Evolutionary conservation across 2,329 filamentous ascomycete genomes (phyloP).

Genomic region (Aspergillus pseudoterreus): DNA sequence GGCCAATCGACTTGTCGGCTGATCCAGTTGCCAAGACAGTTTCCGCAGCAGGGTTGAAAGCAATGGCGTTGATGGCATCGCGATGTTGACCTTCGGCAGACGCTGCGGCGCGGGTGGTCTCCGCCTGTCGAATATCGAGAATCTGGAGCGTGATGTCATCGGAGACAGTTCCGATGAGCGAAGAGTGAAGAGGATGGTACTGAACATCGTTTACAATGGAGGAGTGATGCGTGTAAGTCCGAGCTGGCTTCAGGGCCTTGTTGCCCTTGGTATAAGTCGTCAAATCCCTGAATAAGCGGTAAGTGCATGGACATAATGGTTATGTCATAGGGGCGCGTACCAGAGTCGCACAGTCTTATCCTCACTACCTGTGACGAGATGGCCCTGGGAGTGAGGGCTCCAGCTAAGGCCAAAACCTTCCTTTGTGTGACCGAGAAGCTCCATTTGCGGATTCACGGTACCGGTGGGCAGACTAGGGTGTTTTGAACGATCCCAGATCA

Average conservation of each 20-base stretch:
- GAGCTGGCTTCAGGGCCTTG: conserved; percentile 65
- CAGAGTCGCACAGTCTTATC: conserved; percentile 89
- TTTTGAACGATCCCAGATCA: conserved; percentile 95
- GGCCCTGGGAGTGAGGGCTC: conserved; percentile 79
- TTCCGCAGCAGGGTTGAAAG: conserved; percentile 91
- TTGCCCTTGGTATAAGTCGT: conserved; percentile 68
- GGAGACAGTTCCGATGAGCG: conserved; percentile 87
- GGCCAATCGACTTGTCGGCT: conserved; percentile 87
- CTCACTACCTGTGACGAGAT: conserved; percentile 84
- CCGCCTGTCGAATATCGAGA: conserved; percentile 72
- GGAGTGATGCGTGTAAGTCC: conserved; percentile 80
- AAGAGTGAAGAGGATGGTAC: conserved; percentile 81
- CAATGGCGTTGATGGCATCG: conserved; percentile 92
- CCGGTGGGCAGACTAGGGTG: conserved; percentile 75
- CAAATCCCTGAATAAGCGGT: conserved; percentile 61
- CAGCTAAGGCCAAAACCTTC: conserved; percentile 93
- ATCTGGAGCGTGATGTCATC: conserved; percentile 93
- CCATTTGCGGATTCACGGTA: conserved; percentile 74
- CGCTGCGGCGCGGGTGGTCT: conserved; percentile 64
- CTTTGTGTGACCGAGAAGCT: conserved; percentile 75
- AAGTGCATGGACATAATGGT: neutral
- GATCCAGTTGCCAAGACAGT: conserved; percentile 88
- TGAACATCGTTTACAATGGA: conserved; percentile 96
- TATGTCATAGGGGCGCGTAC: conserved; percentile 47
- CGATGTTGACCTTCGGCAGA: conserved; percentile 71